Percentiles rank a stretch among this genome's conserved stretches.
phyloP scores from a whole-genome alignment of 257 asterid species.

The Fraxinus cuspidata region DNA sequence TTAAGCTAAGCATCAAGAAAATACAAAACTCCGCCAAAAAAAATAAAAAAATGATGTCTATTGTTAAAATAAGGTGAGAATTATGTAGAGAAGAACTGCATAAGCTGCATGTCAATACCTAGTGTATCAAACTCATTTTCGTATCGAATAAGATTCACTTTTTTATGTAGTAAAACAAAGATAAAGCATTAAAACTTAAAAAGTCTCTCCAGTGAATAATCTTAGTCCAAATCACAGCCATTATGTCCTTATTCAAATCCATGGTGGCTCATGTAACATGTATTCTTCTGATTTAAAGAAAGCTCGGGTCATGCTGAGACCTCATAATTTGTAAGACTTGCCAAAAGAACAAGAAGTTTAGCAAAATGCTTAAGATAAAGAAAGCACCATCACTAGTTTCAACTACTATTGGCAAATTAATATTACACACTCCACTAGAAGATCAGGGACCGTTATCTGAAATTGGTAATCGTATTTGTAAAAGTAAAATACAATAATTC shows the following conservation, averaged over 20 bases:
- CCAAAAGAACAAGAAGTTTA: not conserved
- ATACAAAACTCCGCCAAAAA: slow-evolving; percentile 1
- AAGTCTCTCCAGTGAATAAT: not conserved
- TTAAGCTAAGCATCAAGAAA: not conserved
- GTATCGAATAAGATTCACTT: not conserved
- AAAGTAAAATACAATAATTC: not conserved
- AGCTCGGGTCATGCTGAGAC: not conserved
- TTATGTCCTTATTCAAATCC: not conserved
- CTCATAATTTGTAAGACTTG: not conserved
- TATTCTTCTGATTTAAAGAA: not conserved
- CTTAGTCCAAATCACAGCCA: not conserved
- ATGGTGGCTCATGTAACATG: not conserved
- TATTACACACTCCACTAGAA: not conserved
- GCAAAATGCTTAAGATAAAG: not conserved
- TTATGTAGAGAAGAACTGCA: not conserved
- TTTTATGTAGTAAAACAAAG: not conserved
- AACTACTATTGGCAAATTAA: not conserved
- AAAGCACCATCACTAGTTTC: not conserved
- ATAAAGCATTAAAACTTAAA: not conserved
- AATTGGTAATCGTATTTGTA: not conserved
- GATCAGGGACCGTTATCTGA: not conserved
- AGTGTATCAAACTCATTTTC: not conserved
- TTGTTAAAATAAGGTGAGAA: not conserved
- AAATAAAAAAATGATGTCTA: slow-evolving; percentile 2
- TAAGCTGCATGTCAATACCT: slow-evolving; percentile 6